A percentile compares a stretch with the other conserved stretches of the same genome.
Conservation (phyloP, 805 yeast species). For the Ogataea trehaloabstinens region DNA sequence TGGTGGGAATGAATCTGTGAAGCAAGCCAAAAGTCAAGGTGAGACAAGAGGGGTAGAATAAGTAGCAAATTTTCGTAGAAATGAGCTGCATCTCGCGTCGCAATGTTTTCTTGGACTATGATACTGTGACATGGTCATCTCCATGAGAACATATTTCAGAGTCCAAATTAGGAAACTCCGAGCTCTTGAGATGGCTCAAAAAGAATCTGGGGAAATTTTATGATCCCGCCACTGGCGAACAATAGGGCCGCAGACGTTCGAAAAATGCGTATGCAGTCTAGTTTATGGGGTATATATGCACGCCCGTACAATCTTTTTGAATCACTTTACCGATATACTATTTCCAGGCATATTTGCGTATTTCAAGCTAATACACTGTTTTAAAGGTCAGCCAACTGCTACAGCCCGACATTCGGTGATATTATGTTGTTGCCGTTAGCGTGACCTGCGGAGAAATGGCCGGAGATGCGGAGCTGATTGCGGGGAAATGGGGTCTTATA, state of each 20-base stretch:
- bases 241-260: too few species aligned
- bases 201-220: neutral
- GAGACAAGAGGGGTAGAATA: slow-evolving; percentile 2
- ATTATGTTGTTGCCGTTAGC: too few species aligned
- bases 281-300: slow-evolving; percentile 1
- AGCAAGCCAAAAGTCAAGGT: neutral
- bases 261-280: neutral
- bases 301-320: neutral
- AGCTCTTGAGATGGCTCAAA: neutral
- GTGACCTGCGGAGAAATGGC: too few species aligned
- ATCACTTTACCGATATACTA: slow-evolving; percentile 1
- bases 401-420: too few species aligned
- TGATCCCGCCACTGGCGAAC: too few species aligned
- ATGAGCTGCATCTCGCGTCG: too few species aligned
- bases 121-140: neutral
- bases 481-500: too few species aligned
- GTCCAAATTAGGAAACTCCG: neutral
- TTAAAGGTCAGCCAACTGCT: too few species aligned
- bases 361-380: neutral
- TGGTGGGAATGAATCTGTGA: neutral
- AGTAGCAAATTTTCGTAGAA: slow-evolving; percentile 1
- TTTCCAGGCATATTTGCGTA: neutral
- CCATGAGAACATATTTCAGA: neutral
- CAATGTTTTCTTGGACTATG: too few species aligned
- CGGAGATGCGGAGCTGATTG: too few species aligned